Percentiles rank a stretch among this genome's conserved stretches.
Conservation (phyloP, 371 early-diverging fungal species). For the Smittium culicis region DNA sequence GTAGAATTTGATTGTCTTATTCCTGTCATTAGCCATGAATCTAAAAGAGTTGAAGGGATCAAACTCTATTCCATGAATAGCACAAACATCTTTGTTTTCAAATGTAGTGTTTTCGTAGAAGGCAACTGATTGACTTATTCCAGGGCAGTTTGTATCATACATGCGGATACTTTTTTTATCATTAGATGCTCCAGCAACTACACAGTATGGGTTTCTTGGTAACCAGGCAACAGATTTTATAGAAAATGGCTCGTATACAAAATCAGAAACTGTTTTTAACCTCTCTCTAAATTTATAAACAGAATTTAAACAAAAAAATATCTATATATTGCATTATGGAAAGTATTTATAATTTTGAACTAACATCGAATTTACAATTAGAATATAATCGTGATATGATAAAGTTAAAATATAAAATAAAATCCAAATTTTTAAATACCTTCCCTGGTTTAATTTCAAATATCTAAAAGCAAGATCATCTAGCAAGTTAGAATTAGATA, state of each 20-base stretch:
- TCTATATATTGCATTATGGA: no score
- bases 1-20: constrained; percentile 18
- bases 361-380: no score
- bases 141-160: constrained; percentile 21
- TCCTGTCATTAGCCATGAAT: constrained; percentile 27
- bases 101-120: constrained; percentile 15
- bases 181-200: constrained; percentile 20
- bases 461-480: no score
- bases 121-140: constrained; percentile 14
- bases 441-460: no score
- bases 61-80: constrained; percentile 28
- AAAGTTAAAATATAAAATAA: no score
- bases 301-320: no score
- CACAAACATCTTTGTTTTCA: not conserved
- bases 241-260: constrained; percentile 4
- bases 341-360: no score
- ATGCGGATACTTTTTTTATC: constrained; percentile 19
- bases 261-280: constrained; percentile 8
- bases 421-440: no score
- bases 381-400: no score
- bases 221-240: constrained; percentile 25
- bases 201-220: constrained; percentile 17
- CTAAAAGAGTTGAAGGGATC: constrained; percentile 26
- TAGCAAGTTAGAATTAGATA: no score
- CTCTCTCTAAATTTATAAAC: no score